Evolutionary conservation across 352 stramenopile genomes (phyloP).

Genomic region (Globisporangium iwayamae): DNA sequence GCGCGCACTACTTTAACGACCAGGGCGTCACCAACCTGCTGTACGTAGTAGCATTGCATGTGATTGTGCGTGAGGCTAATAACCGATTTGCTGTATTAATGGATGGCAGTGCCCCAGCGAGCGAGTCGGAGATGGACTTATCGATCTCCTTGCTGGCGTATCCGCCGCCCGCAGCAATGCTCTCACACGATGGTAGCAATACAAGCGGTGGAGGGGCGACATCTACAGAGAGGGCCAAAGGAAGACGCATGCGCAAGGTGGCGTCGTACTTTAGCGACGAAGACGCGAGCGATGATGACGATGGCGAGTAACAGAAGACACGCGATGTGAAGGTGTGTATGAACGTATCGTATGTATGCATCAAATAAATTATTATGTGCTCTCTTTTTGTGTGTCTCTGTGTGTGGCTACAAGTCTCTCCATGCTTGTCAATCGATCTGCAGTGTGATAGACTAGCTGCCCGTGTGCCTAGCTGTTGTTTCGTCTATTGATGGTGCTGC

Average conservation of each 20-base stretch:
- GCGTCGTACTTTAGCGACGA: constrained; percentile 78
- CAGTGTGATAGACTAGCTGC: too few species aligned
- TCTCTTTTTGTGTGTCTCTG: background rate
- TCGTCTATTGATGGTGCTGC: background rate
- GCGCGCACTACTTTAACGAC: constrained; percentile 67
- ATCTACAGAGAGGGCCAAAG: background rate
- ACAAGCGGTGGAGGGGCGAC: background rate
- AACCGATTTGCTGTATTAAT: background rate
- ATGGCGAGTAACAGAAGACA: constrained; percentile 9
- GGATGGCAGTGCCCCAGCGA: constrained; percentile 37
- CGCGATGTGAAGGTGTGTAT: background rate
- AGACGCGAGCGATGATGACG: constrained; percentile 57
- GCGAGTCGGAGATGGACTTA: constrained; percentile 44
- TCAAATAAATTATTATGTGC: constrained; percentile 31
- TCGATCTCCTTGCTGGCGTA: constrained; percentile 72
- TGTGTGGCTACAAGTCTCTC: background rate
- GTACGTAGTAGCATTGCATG: constrained; percentile 36
- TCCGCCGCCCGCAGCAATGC: constrained; percentile 19
- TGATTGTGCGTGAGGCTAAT: background rate
- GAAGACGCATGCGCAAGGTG: constrained; percentile 32
- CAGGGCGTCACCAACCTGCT: constrained; percentile 58
- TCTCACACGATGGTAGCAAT: constrained; percentile 5
- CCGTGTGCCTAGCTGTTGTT: background rate
- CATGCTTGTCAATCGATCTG: too few species aligned
- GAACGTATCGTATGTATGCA: background rate